A percentile compares a stretch with the other conserved stretches of the same genome.
Conservation (phyloP, 768 basidiomycete species). For the Lentinus tigrinus region DNA sequence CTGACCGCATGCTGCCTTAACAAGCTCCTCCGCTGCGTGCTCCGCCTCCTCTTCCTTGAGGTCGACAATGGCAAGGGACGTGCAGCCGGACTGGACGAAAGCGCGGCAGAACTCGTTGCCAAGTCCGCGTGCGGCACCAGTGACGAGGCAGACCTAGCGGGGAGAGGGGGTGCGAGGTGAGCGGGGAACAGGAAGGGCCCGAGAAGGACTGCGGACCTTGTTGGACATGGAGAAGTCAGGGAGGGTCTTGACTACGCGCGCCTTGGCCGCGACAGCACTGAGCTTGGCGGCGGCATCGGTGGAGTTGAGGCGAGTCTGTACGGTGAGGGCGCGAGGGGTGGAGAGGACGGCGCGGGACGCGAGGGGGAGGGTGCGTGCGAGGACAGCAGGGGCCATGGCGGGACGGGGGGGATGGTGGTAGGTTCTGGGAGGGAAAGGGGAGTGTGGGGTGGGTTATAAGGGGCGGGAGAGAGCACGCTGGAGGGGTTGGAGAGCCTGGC, state of each 20-base stretch:
- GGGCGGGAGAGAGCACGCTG: conserved; percentile 2
- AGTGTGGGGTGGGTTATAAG: conserved; percentile 17
- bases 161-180: conserved; percentile 1
- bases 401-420: conserved; percentile 11
- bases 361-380: conserved; percentile 22
- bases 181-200: not conserved
- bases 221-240: conserved; percentile 76
- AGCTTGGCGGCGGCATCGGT: conserved; percentile 12
- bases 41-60: conserved; percentile 69
- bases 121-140: conserved; percentile 89
- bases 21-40: conserved; percentile 67
- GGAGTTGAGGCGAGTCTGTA: conserved; percentile 20
- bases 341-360: conserved; percentile 22
- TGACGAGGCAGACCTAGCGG: conserved; percentile 81
- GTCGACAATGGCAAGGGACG: conserved; percentile 78
- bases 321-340: conserved; percentile 18
- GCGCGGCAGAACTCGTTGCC: conserved; percentile 90
- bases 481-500: not conserved
- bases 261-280: conserved; percentile 22
- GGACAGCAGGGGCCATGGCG: conserved; percentile 31
- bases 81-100: conserved; percentile 86
- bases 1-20: conserved; percentile 50
- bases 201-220: conserved; percentile 47
- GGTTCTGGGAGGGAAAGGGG: conserved; percentile 15
- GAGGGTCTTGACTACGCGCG: conserved; percentile 47